Conservation (phyloP, 2,329 filamentous ascomycete species). For the Harringtonia lauricola region DNA sequence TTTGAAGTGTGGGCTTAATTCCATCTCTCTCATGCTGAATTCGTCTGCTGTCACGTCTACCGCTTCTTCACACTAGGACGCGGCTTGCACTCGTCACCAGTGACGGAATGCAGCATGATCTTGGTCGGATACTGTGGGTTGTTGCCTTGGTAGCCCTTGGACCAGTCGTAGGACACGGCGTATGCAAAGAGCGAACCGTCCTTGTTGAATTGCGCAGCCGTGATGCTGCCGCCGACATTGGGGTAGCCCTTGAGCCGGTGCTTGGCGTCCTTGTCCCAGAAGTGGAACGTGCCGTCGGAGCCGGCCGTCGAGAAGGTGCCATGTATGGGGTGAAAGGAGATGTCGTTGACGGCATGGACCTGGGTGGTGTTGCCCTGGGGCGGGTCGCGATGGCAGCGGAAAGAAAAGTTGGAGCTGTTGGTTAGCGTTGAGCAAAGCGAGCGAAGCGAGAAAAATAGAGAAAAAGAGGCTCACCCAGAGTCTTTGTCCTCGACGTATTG, state of each 20-base stretch:
- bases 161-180: slow-evolving; percentile 95
- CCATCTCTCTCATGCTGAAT: background rate
- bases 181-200: slow-evolving; percentile 78
- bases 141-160: slow-evolving; percentile 86
- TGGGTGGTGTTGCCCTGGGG: slow-evolving; percentile 67
- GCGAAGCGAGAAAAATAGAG: background rate
- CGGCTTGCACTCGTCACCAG: slow-evolving; percentile 50
- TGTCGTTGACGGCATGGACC: slow-evolving; percentile 92
- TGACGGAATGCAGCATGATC: slow-evolving; percentile 74
- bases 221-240: slow-evolving; percentile 75
- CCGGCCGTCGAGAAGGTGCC: slow-evolving; percentile 98
- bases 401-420: slow-evolving; percentile 80
- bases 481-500: slow-evolving; percentile 98
- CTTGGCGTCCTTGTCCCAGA: slow-evolving; percentile 91
- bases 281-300: slow-evolving; percentile 91
- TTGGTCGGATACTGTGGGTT: slow-evolving; percentile 64
- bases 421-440: slow-evolving; percentile 3
- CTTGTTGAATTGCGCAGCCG: slow-evolving; percentile 82
- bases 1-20: too few relatives aligned
- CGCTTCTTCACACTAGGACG: slow-evolving; percentile 49
- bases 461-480: slow-evolving; percentile 39
- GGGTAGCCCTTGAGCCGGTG: slow-evolving; percentile 85
- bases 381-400: slow-evolving; percentile 93
- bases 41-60: slow-evolving; percentile 21
- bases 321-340: slow-evolving; percentile 92